Evolutionary conservation across 768 basidiomycete species (phyloP).

Genomic region (Clathrus columnatus): DNA sequence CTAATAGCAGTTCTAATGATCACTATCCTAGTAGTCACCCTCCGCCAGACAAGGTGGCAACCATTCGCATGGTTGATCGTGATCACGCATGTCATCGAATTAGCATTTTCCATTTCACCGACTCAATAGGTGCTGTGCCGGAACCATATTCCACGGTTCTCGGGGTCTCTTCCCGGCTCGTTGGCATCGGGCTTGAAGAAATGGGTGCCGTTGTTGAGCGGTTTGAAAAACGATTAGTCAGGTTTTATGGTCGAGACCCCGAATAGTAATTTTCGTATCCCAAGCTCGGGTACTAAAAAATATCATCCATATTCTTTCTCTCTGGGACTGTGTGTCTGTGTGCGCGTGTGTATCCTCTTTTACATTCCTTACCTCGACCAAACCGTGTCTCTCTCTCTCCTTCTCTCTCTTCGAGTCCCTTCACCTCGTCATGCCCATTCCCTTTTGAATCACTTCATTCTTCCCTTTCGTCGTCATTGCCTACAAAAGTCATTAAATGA

Average conservation of each 20-base stretch:
- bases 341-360: constrained; percentile 18
- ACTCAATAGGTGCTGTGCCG: constrained; percentile 51
- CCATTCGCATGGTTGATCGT: constrained; percentile 7
- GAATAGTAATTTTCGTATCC: constrained; percentile 31
- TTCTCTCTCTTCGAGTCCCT: background rate
- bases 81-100: constrained; percentile 47
- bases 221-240: constrained; percentile 54
- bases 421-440: background rate
- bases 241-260: constrained; percentile 31
- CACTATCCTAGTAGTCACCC: background rate
- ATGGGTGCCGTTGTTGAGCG: constrained; percentile 49
- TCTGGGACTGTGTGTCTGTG: constrained; percentile 15
- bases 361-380: too few relatives aligned
- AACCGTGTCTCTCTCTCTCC: background rate
- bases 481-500: background rate
- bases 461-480: background rate
- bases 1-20: constrained; percentile 5
- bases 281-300: constrained; percentile 20
- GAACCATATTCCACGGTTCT: constrained; percentile 44
- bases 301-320: constrained; percentile 14
- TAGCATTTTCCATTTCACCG: constrained; percentile 58
- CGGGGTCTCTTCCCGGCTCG: constrained; percentile 40
- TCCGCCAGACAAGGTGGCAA: background rate
- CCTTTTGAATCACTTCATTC: background rate
- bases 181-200: constrained; percentile 45